Evolutionary conservation across 2,329 filamentous ascomycete genomes (phyloP).

Genomic region (Fusarium nisikadoi): DNA sequence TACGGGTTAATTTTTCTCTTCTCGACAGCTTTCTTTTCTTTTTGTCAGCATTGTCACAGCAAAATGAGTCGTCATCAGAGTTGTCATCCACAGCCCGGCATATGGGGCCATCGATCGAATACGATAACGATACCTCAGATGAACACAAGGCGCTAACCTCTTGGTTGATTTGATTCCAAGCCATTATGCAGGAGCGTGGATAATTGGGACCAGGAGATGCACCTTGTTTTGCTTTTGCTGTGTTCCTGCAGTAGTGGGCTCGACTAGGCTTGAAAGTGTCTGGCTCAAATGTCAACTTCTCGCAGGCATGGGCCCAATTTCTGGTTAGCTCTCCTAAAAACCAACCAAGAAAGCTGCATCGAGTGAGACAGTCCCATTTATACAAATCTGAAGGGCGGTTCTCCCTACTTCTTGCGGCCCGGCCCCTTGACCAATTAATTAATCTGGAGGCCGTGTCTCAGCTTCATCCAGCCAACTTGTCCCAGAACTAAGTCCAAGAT

Average conservation of each 20-base stretch:
- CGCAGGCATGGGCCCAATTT: slow-evolving; percentile 7
- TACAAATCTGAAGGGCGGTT: background rate
- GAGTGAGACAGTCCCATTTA: slow-evolving; percentile 14
- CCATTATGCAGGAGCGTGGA: slow-evolving; percentile 24
- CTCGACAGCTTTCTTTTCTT: background rate
- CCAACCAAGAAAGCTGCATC: background rate
- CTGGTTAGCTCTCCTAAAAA: slow-evolving; percentile 5
- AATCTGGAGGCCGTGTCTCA: slow-evolving; percentile 15
- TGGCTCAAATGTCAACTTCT: slow-evolving; percentile 12
- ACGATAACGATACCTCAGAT: slow-evolving; percentile 2
- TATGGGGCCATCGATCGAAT: slow-evolving; percentile 30
- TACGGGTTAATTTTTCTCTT: background rate
- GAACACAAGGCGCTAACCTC: slow-evolving; percentile 30
- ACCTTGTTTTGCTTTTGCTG: slow-evolving; percentile 22
- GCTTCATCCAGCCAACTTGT: slow-evolving; percentile 27
- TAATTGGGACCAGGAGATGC: slow-evolving; percentile 27
- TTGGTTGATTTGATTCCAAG: slow-evolving; percentile 12
- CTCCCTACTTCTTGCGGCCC: background rate
- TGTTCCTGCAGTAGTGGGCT: slow-evolving; percentile 44
- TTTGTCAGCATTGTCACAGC: slow-evolving; percentile 23
- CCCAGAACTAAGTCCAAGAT: slow-evolving; percentile 22
- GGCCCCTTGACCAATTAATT: background rate
- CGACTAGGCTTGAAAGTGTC: slow-evolving; percentile 32
- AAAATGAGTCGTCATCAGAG: slow-evolving; percentile 29
- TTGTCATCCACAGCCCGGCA: slow-evolving; percentile 13